Base-by-base conservation (phyloP, 768 basidiomycete species). In the Neoboletus subvelutipes region DNA sequence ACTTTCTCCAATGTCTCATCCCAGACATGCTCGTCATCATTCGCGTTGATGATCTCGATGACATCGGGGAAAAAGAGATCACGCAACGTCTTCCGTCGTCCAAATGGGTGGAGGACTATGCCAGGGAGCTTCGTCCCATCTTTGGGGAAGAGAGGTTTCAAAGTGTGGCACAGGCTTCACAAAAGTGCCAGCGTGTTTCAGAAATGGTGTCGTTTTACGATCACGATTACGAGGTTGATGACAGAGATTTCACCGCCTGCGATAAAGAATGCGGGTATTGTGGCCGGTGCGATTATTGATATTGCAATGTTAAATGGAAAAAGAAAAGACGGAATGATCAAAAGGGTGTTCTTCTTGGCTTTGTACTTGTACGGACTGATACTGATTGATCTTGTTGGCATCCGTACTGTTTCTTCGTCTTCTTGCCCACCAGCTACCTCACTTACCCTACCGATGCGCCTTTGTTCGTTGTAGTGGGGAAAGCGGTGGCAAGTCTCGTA, bases 251-350 rank as follows among this genome's bases (percentile, higher is more conserved):
- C 45, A 51, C 58, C 26, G 55, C 58, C n/a, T 48, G 50, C 28
- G 56, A 58, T 45, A 58, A 52, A 20, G 58, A 50, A 36, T 47
- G 43, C 5, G 56, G 43, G 9, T 51, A 58, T n/a, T 58, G 58
- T 39, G 57, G 57, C 5, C 37, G 37, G 5, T 54, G 47, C 34
- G 37, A 49, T 0, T 41, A 54, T 45, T 54, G 31, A 52, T 18
- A 9, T 40, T 8, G 17, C 34, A 6, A 17, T 33, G 17, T 5
- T 18, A 5, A 17, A 31, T 15, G 34, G 11, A 24, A 5, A 45
- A 26, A n/a, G 20, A 17, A 6, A 31, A 31, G 15, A 17, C 9
- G 10, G 28, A 18, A 15, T n/a, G 31, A 36, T 31, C 17, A 10
- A 15, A 28, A 29, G 7, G 13, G 13, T 31, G 20, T 43, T 13